phyloP scores from a whole-genome alignment of 805 yeast genomes.

The Pichia scutulata region DNA sequence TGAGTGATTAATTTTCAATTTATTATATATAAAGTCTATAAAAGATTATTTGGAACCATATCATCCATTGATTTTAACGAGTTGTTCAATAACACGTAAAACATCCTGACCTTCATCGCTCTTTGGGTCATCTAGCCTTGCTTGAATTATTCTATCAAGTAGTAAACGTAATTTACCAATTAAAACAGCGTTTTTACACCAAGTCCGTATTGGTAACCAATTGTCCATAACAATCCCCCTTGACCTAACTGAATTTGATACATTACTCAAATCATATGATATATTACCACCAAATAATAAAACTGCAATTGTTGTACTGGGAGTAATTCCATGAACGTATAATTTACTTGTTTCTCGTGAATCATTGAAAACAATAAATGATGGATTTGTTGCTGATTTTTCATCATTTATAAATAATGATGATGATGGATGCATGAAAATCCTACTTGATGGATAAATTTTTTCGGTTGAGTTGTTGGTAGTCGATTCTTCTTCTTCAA shows the following conservation, averaged over 20 bases:
- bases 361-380: slow-evolving; percentile 54
- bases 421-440: slow-evolving; percentile 84
- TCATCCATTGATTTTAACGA: slow-evolving; percentile 20
- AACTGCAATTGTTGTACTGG: slow-evolving; percentile 63
- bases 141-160: slow-evolving; percentile 60
- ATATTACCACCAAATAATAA: slow-evolving; percentile 78
- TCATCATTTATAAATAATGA: slow-evolving; percentile 44
- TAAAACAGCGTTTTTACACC: slow-evolving; percentile 91
- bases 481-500: slow-evolving; percentile 7
- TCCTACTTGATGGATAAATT: slow-evolving; percentile 53
- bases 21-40: background rate
- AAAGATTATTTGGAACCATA: background rate
- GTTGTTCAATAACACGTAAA: slow-evolving; percentile 33
- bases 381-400: slow-evolving; percentile 17
- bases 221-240: slow-evolving; percentile 81
- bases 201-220: slow-evolving; percentile 88
- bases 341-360: slow-evolving; percentile 57
- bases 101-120: slow-evolving; percentile 28
- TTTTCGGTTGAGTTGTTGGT: slow-evolving; percentile 13
- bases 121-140: slow-evolving; percentile 35
- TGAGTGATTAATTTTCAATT: slow-evolving; percentile 2
- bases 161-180: slow-evolving; percentile 60
- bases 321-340: slow-evolving; percentile 71
- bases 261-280: slow-evolving; percentile 43
- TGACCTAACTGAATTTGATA: slow-evolving; percentile 40